phyloP scores from a whole-genome alignment of 1,284 basidiomycete genomes.

The Phaffia rhodozyma region DNA sequence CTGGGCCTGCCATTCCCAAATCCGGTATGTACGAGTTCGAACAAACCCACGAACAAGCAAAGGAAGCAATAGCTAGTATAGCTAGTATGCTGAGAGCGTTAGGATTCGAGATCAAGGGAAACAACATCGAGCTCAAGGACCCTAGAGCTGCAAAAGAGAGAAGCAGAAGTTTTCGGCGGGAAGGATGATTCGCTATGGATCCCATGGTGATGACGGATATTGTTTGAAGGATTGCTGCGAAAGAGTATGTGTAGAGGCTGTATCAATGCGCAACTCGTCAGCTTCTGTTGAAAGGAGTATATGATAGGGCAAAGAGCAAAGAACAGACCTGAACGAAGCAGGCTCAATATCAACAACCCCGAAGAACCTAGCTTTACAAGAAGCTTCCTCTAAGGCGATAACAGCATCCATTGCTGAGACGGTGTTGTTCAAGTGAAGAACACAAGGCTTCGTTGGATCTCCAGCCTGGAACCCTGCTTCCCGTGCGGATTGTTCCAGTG shows the following conservation, averaged over 20 bases:
- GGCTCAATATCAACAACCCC: slow-evolving; percentile 63
- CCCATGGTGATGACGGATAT: slow-evolving; percentile 82
- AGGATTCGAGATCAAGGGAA: slow-evolving; percentile 57
- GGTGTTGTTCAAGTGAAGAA: not conserved
- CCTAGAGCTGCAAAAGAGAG: slow-evolving; percentile 61
- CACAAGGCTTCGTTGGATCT: slow-evolving; percentile 1
- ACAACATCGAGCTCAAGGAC: slow-evolving; percentile 50
- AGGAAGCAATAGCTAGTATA: slow-evolving; percentile 46
- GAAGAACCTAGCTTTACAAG: slow-evolving; percentile 31
- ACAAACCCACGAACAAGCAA: slow-evolving; percentile 60
- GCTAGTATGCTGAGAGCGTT: slow-evolving; percentile 55
- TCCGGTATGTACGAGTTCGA: slow-evolving; percentile 78
- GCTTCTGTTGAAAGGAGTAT: not conserved
- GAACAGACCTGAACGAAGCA: slow-evolving; percentile 66
- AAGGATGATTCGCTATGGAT: slow-evolving; percentile 67
- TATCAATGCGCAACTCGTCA: slow-evolving; percentile 7
- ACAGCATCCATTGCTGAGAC: not conserved
- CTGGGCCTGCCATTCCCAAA: slow-evolving; percentile 49
- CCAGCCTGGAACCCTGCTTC: slow-evolving; percentile 1
- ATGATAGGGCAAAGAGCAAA: slow-evolving; percentile 3
- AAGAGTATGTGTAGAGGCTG: slow-evolving; percentile 74
- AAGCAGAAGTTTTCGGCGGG: slow-evolving; percentile 63
- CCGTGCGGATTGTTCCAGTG: slow-evolving; percentile 4
- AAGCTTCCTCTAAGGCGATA: slow-evolving; percentile 12
- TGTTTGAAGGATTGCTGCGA: slow-evolving; percentile 73